Evolutionary conservation across 805 yeast genomes (phyloP).

Genomic region (Suhomyces canberraensis): DNA sequence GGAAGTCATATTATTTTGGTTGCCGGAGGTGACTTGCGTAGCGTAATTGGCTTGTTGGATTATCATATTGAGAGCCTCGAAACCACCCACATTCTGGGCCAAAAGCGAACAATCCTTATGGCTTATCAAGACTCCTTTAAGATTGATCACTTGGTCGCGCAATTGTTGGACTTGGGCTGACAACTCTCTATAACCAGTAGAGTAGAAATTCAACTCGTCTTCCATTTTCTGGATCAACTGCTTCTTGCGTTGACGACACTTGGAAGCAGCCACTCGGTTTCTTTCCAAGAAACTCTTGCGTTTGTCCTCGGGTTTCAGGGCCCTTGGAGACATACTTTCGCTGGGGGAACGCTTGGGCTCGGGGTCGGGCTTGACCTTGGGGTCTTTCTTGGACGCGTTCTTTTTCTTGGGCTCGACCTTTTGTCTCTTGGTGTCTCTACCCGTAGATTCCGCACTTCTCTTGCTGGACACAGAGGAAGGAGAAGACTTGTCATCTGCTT

Average conservation of each 20-base stretch:
- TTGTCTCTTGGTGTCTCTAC: conserved; percentile 5
- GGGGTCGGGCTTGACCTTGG: conserved; percentile 8
- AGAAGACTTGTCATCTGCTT: conserved; percentile 5
- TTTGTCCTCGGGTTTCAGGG: conserved; percentile 40
- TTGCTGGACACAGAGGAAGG: not conserved
- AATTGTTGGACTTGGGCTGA: conserved; percentile 55
- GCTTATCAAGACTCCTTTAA: conserved; percentile 45
- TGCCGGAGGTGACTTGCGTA: conserved; percentile 23
- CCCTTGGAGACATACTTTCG: not conserved
- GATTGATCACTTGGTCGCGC: conserved; percentile 52
- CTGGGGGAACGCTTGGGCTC: conserved; percentile 3
- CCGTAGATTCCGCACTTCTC: conserved; percentile 1
- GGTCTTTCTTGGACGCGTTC: conserved; percentile 10
- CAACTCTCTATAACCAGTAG: conserved; percentile 66
- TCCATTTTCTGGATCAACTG: conserved; percentile 82
- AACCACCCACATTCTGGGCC: conserved; percentile 45
- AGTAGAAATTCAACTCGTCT: conserved; percentile 66
- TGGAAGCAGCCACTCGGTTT: conserved; percentile 91
- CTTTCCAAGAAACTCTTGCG: conserved; percentile 78
- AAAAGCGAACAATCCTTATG: conserved; percentile 50
- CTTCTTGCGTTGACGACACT: conserved; percentile 93
- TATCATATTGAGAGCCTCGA: conserved; percentile 42
- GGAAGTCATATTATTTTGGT: conserved; percentile 22
- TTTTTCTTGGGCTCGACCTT: conserved; percentile 6
- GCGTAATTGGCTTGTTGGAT: conserved; percentile 32